Base-by-base conservation (phyloP, 2,329 filamentous ascomycete species). In the Thyridium curvatum region DNA sequence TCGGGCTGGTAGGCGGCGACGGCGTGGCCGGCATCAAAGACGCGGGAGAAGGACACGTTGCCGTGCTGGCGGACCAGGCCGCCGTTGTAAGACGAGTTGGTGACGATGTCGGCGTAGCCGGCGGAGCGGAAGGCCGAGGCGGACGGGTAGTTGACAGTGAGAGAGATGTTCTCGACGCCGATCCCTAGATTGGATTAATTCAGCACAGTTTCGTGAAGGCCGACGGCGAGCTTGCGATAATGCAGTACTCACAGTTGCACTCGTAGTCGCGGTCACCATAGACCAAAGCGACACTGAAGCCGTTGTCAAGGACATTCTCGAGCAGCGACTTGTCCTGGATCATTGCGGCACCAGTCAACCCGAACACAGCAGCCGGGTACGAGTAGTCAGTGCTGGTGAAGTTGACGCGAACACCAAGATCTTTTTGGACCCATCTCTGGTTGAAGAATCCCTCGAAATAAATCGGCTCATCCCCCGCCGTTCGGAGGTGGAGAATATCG, bases 1-100 rank as follows among this genome's bases (percentile, higher is more conserved):
- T 66, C 55, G 17, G 72, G 72, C 54, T 76, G 72, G 48, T 71
- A 71, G 18, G 64, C 65, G 0, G 72, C 70, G 12, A 75, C 64
- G 53, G 75, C 68, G 49, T 79, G 76, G 1, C 77, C 75, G 9
- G 74, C 65, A 49, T 79, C 63, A 50, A 73, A 79, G 4, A 80
- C 68, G 0, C 77, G 65, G 28, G 71, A 69, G 56, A 80, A 81
- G 10, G 71, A 75, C 45, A 79, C 69, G 49, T 86, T 86, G 12
- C 81, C 82, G 47, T 74, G 77, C 53, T 87, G 82, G 6, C 65
- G 64, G 13, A 70, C 66, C 38, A 59, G 50, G 15, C 68, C 68
- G 16, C 68, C 68, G 33, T 69, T 60, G 16, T 65, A 65, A 3
- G 58, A 54, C 5, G 53, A 50, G 42, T 65, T 67, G 16, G 62